Evolutionary conservation across 805 yeast genomes (phyloP).

Genomic region (Kodamaea hsintzibuensis): DNA sequence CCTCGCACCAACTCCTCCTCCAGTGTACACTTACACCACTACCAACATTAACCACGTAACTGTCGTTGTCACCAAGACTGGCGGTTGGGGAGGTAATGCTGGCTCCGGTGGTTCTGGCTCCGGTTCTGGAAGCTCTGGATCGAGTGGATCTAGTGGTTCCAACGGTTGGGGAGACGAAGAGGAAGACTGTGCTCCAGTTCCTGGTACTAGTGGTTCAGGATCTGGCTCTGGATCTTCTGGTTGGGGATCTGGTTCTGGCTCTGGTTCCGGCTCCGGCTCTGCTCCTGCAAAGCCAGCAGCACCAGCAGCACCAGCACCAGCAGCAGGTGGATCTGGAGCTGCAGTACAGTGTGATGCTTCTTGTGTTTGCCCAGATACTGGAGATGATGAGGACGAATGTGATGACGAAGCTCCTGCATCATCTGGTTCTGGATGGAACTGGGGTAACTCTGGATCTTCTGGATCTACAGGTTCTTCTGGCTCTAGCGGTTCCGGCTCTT

Average conservation of each 20-base stretch:
- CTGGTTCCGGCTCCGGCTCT: conserved; percentile 14
- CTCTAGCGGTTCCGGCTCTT: conserved; percentile 5
- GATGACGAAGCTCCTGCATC: conserved; percentile 11
- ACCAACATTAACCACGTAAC: conserved; percentile 10
- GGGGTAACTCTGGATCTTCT: background rate
- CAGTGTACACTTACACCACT: conserved; percentile 13
- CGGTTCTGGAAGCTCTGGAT: conserved; percentile 4
- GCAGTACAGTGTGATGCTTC: conserved; percentile 14
- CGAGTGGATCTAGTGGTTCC: no score
- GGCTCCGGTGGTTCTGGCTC: conserved; percentile 1
- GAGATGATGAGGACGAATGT: conserved; percentile 15
- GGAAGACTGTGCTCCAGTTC: conserved; percentile 9
- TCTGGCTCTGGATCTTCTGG: conserved; percentile 10
- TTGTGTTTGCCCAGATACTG: conserved; percentile 14
- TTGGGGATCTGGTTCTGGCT: conserved; percentile 8
- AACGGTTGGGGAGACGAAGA: conserved; percentile 7
- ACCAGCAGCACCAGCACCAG: background rate
- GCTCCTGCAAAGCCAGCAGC: background rate
- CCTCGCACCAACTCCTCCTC: background rate
- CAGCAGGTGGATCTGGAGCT: conserved; percentile 11
- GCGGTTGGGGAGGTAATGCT: conserved; percentile 1
- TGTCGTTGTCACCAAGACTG: conserved; percentile 5
- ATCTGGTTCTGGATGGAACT: background rate
- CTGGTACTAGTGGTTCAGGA: conserved; percentile 2
- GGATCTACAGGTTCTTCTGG: conserved; percentile 5